Conservation (phyloP, 2,329 filamentous ascomycete genomes). For the Ophiosphaerella narmari region DNA sequence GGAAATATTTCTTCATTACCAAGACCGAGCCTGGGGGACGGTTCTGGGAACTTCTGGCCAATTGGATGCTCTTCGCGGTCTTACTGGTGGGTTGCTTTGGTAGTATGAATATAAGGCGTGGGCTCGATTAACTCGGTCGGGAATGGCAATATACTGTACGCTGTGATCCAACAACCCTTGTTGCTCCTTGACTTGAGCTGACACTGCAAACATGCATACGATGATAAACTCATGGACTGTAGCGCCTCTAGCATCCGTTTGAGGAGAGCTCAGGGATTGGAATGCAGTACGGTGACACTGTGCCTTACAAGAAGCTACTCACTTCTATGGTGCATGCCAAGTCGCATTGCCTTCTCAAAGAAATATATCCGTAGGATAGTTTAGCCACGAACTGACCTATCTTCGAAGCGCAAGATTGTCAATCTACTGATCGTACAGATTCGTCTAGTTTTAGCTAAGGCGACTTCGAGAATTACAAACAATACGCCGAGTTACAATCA, state of each 20-base stretch:
- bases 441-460: constrained; percentile 69
- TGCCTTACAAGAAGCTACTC: constrained; percentile 69
- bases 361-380: constrained; percentile 73
- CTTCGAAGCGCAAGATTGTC: constrained; percentile 30
- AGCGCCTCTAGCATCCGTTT: background rate
- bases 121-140: constrained; percentile 47
- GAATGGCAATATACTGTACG: constrained; percentile 63
- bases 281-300: constrained; percentile 85
- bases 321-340: constrained; percentile 88
- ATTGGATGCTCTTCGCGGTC: constrained; percentile 83
- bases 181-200: constrained; percentile 82
- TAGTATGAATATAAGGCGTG: constrained; percentile 70
- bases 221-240: constrained; percentile 79
- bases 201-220: constrained; percentile 76
- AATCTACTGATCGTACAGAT: constrained; percentile 41
- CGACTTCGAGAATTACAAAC: constrained; percentile 90
- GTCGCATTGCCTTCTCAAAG: constrained; percentile 80
- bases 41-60: constrained; percentile 89
- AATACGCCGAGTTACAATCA: constrained; percentile 82
- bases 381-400: constrained; percentile 59
- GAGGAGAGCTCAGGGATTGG: constrained; percentile 62
- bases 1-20: constrained; percentile 85
- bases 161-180: constrained; percentile 75
- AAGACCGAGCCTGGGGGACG: constrained; percentile 96
- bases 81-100: constrained; percentile 75